Evolutionary conservation across 768 basidiomycete species (phyloP).

Genomic region (Suillus americanus): DNA sequence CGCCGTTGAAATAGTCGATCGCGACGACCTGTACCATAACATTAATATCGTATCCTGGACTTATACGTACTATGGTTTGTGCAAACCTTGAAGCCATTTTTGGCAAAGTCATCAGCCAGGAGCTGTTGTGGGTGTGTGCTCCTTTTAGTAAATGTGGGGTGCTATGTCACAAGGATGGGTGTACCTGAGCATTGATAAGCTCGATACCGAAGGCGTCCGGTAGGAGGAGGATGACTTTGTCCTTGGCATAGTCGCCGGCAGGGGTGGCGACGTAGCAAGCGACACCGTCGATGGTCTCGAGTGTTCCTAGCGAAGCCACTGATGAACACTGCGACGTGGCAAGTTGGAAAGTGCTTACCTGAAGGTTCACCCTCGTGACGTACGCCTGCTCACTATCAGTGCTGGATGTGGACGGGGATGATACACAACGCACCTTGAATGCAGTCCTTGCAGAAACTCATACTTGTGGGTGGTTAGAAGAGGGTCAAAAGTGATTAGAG

Average conservation of each 20-base stretch:
- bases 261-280: slow-evolving; percentile 56
- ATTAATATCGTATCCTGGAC: not conserved
- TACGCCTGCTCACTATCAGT: slow-evolving; percentile 36
- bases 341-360: slow-evolving; percentile 29
- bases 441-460: slow-evolving; percentile 60
- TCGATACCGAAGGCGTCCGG: slow-evolving; percentile 53
- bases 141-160: not conserved
- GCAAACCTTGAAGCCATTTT: slow-evolving; percentile 37
- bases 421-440: slow-evolving; percentile 41
- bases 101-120: slow-evolving; percentile 36
- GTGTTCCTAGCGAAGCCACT: slow-evolving; percentile 37
- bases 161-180: slow-evolving; percentile 6
- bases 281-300: slow-evolving; percentile 48
- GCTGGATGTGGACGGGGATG: not conserved
- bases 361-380: slow-evolving; percentile 48
- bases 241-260: slow-evolving; percentile 45
- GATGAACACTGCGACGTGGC: not conserved
- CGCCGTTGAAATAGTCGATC: slow-evolving; percentile 39
- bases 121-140: slow-evolving; percentile 17
- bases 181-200: slow-evolving; percentile 45
- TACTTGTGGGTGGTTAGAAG: slow-evolving; percentile 16
- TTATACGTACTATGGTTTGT: not conserved
- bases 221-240: slow-evolving; percentile 56
- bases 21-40: slow-evolving; percentile 21
- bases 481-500: not conserved